Conservation (phyloP, 371 early-diverging fungal genomes). For the Chytridium lagenaria region DNA sequence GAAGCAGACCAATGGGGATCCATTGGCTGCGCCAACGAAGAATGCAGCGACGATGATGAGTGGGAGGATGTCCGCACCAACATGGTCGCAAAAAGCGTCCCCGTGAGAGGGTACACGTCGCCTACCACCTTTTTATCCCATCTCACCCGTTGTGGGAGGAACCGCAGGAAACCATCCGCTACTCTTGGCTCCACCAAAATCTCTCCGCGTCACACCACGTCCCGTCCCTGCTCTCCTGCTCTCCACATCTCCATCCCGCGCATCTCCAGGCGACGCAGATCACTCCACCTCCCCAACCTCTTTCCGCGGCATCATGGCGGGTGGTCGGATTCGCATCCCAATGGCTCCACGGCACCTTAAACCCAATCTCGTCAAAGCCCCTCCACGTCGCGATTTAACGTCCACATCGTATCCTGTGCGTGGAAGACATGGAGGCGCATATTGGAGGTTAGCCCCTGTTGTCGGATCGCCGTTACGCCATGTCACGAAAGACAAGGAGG, state of each 20-base stretch:
- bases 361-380: background rate
- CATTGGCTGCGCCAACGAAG: background rate
- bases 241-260: background rate
- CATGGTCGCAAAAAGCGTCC: background rate
- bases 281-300: background rate
- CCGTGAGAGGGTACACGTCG: background rate
- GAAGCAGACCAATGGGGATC: background rate
- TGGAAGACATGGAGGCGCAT: background rate
- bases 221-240: background rate
- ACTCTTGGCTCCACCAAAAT: no score
- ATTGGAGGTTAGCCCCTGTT: no score
- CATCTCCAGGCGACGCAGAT: background rate
- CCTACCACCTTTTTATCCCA: background rate
- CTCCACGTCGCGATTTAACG: background rate
- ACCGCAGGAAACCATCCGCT: no score
- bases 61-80: background rate
- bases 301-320: background rate
- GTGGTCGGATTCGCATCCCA: background rate
- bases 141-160: background rate
- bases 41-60: background rate
- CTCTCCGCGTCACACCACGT: background rate
- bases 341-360: background rate
- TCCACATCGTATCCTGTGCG: background rate
- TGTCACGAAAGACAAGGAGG: no score
- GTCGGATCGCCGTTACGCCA: no score